Conservation (phyloP, 1,284 basidiomycete species). For the Vanrija pseudolonga region DNA sequence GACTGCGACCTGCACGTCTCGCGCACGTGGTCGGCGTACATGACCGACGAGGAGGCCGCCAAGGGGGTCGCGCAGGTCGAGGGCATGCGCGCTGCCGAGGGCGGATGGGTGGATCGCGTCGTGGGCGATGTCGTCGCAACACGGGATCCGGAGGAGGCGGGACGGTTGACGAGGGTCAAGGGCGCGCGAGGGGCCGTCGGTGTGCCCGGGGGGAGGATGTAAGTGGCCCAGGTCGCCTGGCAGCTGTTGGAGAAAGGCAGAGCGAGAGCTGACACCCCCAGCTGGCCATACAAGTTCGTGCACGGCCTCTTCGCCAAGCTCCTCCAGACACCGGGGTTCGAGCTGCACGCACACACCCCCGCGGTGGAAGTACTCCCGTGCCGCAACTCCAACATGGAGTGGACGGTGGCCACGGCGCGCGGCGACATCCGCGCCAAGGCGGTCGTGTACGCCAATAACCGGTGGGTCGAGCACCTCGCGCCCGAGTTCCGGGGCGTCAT, state of each 20-base stretch:
- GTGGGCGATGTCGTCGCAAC: too few species aligned
- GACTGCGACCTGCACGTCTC: background rate
- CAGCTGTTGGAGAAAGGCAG: too few species aligned
- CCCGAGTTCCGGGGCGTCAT: conserved; percentile 21
- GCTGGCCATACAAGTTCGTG: conserved; percentile 28
- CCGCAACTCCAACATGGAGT: conserved; percentile 2
- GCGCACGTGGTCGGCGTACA: background rate
- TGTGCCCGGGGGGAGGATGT: too few species aligned
- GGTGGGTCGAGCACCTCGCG: conserved; percentile 23
- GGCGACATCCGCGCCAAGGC: conserved; percentile 17
- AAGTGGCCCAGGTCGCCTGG: too few species aligned
- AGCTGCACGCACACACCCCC: conserved; percentile 25
- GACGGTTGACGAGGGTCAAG: conserved; percentile 22
- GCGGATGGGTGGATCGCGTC: too few species aligned
- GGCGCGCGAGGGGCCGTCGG: conserved; percentile 17
- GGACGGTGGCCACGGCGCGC: conserved; percentile 20
- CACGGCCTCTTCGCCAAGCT: conserved; percentile 17
- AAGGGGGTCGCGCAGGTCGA: background rate
- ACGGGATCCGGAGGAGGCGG: conserved; percentile 15
- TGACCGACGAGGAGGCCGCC: background rate
- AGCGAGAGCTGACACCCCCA: background rate
- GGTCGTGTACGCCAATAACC: conserved; percentile 27
- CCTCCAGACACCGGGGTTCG: conserved; percentile 10
- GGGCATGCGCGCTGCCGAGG: too few species aligned
- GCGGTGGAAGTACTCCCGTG: background rate